Evolutionary conservation across 2,329 filamentous ascomycete species (phyloP).

Genomic region (Phialophora verrucosa): DNA sequence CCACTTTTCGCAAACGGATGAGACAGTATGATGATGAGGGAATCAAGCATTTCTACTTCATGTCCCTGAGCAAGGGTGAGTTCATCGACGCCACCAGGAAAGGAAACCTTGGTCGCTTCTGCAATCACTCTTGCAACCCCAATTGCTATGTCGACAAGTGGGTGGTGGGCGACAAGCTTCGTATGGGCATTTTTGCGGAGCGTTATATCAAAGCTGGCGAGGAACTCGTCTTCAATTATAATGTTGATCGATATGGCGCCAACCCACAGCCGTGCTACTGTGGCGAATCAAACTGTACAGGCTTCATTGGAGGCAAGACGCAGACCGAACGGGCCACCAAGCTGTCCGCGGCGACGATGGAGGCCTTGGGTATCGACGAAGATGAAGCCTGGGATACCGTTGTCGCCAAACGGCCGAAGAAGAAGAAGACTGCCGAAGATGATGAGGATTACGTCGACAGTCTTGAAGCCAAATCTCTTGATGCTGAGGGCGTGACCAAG

Average conservation of each 20-base stretch:
- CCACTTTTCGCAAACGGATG: slow-evolving; percentile 86
- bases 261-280: slow-evolving; percentile 98
- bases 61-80: slow-evolving; percentile 95
- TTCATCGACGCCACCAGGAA: slow-evolving; percentile 98
- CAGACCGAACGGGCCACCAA: slow-evolving; percentile 96
- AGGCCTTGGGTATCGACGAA: slow-evolving; percentile 94
- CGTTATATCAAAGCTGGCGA: slow-evolving; percentile 85
- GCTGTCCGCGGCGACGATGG: slow-evolving; percentile 83
- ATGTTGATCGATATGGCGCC: slow-evolving; percentile 95
- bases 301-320: slow-evolving; percentile 96
- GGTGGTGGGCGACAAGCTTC: slow-evolving; percentile 95
- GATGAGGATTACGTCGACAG: slow-evolving; percentile 96
- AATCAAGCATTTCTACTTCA: slow-evolving; percentile 99
- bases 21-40: slow-evolving; percentile 92
- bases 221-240: slow-evolving; percentile 98
- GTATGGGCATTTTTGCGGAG: slow-evolving; percentile 97
- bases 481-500: slow-evolving; percentile 84
- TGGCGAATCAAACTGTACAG: slow-evolving; percentile 89
- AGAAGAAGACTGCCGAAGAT: slow-evolving; percentile 91
- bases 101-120: slow-evolving; percentile 94
- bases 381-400: slow-evolving; percentile 82
- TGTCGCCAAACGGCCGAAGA: slow-evolving; percentile 85
- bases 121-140: slow-evolving; percentile 98
- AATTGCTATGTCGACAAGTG: slow-evolving; percentile 99
- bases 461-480: slow-evolving; percentile 76